Conservation (phyloP, 768 basidiomycete genomes). For the Plicaturopsis crispa region DNA sequence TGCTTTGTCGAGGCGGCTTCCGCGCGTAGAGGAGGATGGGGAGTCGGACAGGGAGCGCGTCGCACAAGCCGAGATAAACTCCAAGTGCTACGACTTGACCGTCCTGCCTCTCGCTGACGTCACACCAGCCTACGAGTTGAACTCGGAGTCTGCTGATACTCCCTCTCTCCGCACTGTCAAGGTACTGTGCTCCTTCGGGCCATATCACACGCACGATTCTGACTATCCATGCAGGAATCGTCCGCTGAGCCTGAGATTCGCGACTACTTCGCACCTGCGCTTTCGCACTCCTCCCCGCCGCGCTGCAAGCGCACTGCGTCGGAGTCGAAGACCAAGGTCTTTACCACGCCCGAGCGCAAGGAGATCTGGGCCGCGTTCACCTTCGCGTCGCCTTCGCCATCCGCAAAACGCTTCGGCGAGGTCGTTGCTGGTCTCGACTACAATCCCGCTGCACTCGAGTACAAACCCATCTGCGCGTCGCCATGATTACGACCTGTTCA, state of each 20-base stretch:
- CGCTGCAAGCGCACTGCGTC: constrained; percentile 17
- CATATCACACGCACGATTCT: constrained; percentile 4
- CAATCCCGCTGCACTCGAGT: background rate
- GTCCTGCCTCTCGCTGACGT: constrained; percentile 76
- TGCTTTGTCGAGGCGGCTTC: constrained; percentile 50
- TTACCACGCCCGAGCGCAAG: constrained; percentile 71
- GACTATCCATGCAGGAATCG: constrained; percentile 31
- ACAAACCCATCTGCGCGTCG: background rate
- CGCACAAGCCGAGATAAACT: constrained; percentile 52
- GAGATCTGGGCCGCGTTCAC: constrained; percentile 70
- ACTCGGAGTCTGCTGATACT: constrained; percentile 16
- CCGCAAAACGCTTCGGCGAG: constrained; percentile 37
- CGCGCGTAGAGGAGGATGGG: constrained; percentile 49
- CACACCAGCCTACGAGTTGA: constrained; percentile 52
- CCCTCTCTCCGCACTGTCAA: constrained; percentile 34
- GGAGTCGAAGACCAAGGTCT: constrained; percentile 26
- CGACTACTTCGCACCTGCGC: constrained; percentile 37
- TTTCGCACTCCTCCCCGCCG: constrained; percentile 15
- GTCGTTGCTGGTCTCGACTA: constrained; percentile 20
- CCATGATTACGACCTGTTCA: background rate
- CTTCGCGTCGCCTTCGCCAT: constrained; percentile 66
- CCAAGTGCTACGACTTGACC: constrained; percentile 75
- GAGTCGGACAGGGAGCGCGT: constrained; percentile 22
- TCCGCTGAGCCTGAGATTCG: constrained; percentile 51
- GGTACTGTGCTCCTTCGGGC: constrained; percentile 32